A percentile compares a stretch with the other conserved stretches of the same genome.
Conservation (phyloP, 495 filamentous ascomycete species). For the Aspergillus mulundensis region DNA sequence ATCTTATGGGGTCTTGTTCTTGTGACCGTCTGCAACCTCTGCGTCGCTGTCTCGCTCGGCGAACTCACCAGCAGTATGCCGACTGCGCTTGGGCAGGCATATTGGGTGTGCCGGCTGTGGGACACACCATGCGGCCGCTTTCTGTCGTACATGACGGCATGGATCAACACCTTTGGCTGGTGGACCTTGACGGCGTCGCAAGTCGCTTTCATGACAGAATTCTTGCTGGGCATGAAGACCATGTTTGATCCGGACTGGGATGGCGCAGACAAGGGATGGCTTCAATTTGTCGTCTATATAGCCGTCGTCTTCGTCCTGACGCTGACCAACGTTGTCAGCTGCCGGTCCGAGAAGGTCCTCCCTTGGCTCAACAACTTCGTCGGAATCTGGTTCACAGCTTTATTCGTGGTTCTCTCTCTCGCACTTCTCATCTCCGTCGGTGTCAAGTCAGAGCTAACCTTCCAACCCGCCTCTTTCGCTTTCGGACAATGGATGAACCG, state of each 20-base stretch:
- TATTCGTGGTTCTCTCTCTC: conserved; percentile 42
- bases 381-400: conserved; percentile 41
- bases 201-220: conserved; percentile 46
- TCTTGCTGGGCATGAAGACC: conserved; percentile 43
- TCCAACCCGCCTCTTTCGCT: conserved; percentile 46
- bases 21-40: conserved; percentile 41
- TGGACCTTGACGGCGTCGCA: conserved; percentile 45
- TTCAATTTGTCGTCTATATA: conserved; percentile 44
- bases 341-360: conserved; percentile 41
- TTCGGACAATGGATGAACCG: conserved; percentile 57
- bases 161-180: conserved; percentile 49
- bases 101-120: conserved; percentile 43
- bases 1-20: conserved; percentile 47
- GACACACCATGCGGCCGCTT: conserved; percentile 33
- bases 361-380: conserved; percentile 48
- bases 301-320: conserved; percentile 37
- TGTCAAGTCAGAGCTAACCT: conserved; percentile 30
- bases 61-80: conserved; percentile 47
- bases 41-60: conserved; percentile 42
- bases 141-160: conserved; percentile 43
- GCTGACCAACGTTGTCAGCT: conserved; percentile 40
- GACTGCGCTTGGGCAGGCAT: conserved; percentile 42
- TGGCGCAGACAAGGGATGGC: conserved; percentile 37
- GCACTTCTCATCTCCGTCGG: conserved; percentile 44
- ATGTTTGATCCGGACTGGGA: conserved; percentile 39